A percentile compares a stretch with the other conserved stretches of the same genome.
Conservation (phyloP, 2,329 filamentous ascomycete genomes). For the Cladosporium sp. region DNA sequence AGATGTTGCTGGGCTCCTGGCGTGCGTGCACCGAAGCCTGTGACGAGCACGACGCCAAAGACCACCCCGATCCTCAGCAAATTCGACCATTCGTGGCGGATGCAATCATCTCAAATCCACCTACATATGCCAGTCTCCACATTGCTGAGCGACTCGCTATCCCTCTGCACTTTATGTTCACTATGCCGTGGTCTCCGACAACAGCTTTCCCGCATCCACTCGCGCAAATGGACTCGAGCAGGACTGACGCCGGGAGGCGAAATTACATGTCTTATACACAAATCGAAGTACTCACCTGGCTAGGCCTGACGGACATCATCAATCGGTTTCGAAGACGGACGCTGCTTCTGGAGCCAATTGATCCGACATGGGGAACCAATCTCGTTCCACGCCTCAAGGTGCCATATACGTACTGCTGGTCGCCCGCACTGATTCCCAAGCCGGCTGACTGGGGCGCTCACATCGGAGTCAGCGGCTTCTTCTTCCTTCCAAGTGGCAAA, state of each 20-base stretch:
- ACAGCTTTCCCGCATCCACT: constrained; percentile 78
- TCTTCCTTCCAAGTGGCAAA: constrained; percentile 58
- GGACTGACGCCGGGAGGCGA: constrained; percentile 66
- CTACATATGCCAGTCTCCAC: constrained; percentile 70
- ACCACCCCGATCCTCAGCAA: constrained; percentile 34
- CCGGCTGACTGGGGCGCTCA: constrained; percentile 9
- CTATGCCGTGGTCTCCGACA: constrained; percentile 87
- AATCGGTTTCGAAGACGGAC: constrained; percentile 69
- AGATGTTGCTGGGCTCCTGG: constrained; percentile 28
- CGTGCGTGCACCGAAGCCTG: constrained; percentile 32
- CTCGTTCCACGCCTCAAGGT: constrained; percentile 69
- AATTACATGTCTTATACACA: constrained; percentile 78
- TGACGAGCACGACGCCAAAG: constrained; percentile 56
- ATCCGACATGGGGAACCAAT: constrained; percentile 70
- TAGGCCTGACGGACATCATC: constrained; percentile 61
- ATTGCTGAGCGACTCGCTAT: constrained; percentile 69
- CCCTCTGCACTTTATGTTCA: constrained; percentile 81
- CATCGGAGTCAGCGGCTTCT: constrained; percentile 65
- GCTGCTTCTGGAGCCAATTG: constrained; percentile 68
- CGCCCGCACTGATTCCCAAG: constrained; percentile 5
- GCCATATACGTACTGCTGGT: constrained; percentile 65
- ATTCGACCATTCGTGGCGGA: constrained; percentile 76
- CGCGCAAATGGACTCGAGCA: constrained; percentile 68
- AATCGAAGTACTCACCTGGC: constrained; percentile 86
- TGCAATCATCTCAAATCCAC: constrained; percentile 71